Base-by-base conservation (phyloP, 345 rosid genomes). In the Turnera subulata region DNA sequence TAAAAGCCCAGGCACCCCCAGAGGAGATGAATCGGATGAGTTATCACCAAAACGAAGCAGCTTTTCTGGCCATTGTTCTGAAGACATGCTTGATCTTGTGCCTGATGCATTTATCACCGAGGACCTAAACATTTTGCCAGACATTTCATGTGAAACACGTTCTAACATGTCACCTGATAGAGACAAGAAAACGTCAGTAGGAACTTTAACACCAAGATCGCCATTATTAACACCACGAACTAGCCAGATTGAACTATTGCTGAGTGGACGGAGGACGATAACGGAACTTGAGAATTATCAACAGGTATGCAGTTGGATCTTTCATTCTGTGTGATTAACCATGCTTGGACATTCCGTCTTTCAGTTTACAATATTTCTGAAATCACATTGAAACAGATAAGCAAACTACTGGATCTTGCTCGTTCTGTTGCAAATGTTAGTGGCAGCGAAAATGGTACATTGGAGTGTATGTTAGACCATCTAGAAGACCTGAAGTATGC, bases 161-260 rank as follows among this genome's bases (percentile, higher is more conserved):
- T 66, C 73, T 16, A 29, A 26, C 50, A 16, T 29, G 37, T 50
- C 72, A 45, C 48, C 68, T 58, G 84, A 80, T 76, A 46, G n/a
- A 43, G 89, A 78, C 55, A 55, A 68, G 17, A 84, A 75, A 61
- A 57, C 70, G 17, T 89, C 97, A 51, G 65, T 57, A 26, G 99
- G 88, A 77, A 89, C 96, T 80, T 76, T 81, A 78, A 93, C 99
- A 37, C 99, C 99, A 21, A 77, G 84, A 44, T 89, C 98, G 29
- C 97, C 96, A 39, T 75, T 83, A 62, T 58, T 80, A 77, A 84
- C 88, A 23, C 89, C 94, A 29, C 68, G 91, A 65, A 73, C 79
- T 54, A 87, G 74, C 71, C 97, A 93, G 73, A 81, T 89, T 33
- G 99, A 84, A 66, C 64, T 85, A 73, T 78, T 93, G 11, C 57